Evolutionary conservation across 2,329 filamentous ascomycete species (phyloP).

Genomic region (Colletotrichum australisinense): DNA sequence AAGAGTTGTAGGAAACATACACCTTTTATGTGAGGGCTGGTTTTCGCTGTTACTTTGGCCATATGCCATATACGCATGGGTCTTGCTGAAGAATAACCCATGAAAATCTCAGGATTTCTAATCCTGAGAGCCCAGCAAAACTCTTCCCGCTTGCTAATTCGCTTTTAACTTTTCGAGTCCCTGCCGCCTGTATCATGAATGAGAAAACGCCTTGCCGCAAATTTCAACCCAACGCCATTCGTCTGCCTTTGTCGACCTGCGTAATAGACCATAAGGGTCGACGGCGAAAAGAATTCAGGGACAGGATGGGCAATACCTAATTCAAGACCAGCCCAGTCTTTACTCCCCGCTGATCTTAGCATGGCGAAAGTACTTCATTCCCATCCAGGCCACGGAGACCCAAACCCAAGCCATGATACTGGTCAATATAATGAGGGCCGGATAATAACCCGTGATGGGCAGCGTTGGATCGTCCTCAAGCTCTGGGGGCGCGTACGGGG

Average conservation of each 20-base stretch:
- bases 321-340: conserved; percentile 25
- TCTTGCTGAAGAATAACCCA: neutral
- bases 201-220: neutral
- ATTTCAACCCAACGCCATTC: neutral
- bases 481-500: conserved; percentile 94
- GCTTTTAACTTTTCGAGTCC: neutral
- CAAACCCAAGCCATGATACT: conserved; percentile 99
- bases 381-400: conserved; percentile 97
- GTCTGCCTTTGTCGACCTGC: neutral
- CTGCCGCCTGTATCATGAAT: neutral
- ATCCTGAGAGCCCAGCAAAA: neutral
- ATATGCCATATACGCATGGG: too few relatives aligned
- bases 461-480: conserved; percentile 94
- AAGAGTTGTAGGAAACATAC: neutral
- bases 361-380: conserved; percentile 99
- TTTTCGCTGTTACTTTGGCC: neutral
- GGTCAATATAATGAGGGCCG: conserved; percentile 91
- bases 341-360: conserved; percentile 84
- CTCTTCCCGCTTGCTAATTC: neutral
- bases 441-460: conserved; percentile 97
- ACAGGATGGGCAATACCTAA: neutral
- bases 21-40: neutral
- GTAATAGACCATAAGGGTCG: neutral
- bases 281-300: neutral
- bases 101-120: neutral